Base-by-base conservation (phyloP, 1,139 yeast genomes). In the Fermentozyma sake region DNA sequence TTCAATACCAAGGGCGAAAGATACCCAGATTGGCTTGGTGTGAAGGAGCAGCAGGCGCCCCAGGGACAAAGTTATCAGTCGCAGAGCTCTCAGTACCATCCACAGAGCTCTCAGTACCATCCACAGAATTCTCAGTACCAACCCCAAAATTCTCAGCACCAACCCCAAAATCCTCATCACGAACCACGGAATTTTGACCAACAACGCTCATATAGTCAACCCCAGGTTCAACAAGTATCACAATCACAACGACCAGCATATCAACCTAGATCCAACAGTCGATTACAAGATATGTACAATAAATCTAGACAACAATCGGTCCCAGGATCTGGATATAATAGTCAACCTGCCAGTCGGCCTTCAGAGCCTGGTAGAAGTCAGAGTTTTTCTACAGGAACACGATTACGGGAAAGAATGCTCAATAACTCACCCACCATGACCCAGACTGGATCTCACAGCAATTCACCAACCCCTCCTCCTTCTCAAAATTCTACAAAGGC, bases 21-120 rank as follows among this genome's bases (percentile, higher is more conserved):
- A 7, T 67, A 59, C 32, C 73, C 73, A 7, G 72, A 64, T 16
- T 67, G 73, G 73, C 50, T 67, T 13, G 72, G 71, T 5, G 66
- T 50, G 16, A 33, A 36, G 26, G 32, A 33, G 20, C 32, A 26
- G 19, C 32, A 34, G 18, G 30, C 33, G 10, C 40, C 22, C n/a
- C 30, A 29, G 10, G 29, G 24, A 14, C 29, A 22, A 17, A 32
- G 21, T 22, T 25, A 29, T 25, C 30, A 35, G 26, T 34, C 30
- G 26, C 32, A 28, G 20, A 32, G 24, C 27, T 35, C 39, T 3
- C 48, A 46, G 29, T 48, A 33, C 29, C 56, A 56, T 33, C 68
- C 68, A 0, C 61, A 58, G 3, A 46, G 42, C 24, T 18, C 24
- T 14, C 48, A 45, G 18, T 41, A 42, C 27, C 49, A 50, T 26